These are phyloP conservation scores for Leccinellum albellum DNA, from an alignment of 768 basidiomycete species.

Conservation along the genomic window DNA sequence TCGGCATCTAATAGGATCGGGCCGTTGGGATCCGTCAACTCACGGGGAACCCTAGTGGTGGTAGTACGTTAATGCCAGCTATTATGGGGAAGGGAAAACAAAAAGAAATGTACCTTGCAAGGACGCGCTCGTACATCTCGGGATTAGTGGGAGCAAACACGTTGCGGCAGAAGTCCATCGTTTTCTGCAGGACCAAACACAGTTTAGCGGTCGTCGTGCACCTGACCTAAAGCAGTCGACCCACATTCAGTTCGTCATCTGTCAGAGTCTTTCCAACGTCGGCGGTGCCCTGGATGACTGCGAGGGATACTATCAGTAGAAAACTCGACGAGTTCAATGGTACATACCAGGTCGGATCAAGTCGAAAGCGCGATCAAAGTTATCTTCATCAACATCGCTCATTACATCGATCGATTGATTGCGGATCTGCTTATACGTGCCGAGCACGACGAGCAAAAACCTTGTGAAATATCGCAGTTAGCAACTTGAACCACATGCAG, in stretches of 20 bases:
- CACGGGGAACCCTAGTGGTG: neutral
- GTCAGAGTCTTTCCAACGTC: conserved; percentile 5
- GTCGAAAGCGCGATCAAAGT: conserved; percentile 11
- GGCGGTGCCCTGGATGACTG: conserved; percentile 8
- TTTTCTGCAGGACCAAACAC: conserved; percentile 1
- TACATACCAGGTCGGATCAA: conserved; percentile 9
- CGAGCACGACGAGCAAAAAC: conserved; percentile 10
- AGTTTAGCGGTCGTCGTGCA: neutral
- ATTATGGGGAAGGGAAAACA: neutral
- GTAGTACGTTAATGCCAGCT: neutral
- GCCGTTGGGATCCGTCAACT: neutral
- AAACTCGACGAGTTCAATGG: neutral
- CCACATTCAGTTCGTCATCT: conserved; percentile 8
- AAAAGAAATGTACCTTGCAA: neutral
- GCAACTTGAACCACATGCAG: neutral
- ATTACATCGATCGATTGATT: conserved; percentile 6
- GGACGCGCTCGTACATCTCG: conserved; percentile 1
- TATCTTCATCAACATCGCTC: conserved; percentile 11
- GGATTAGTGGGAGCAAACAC: conserved; percentile 7
- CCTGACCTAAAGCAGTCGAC: neutral
- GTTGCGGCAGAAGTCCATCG: conserved; percentile 8
- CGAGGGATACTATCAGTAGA: neutral
- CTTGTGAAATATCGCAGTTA: neutral
- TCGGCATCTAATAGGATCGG: conserved; percentile 1
- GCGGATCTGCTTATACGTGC: conserved; percentile 12